Percentiles rank a stretch among this genome's conserved stretches.
phyloP scores from a whole-genome alignment of 345 rosid species.

The Jatropha curcas region DNA sequence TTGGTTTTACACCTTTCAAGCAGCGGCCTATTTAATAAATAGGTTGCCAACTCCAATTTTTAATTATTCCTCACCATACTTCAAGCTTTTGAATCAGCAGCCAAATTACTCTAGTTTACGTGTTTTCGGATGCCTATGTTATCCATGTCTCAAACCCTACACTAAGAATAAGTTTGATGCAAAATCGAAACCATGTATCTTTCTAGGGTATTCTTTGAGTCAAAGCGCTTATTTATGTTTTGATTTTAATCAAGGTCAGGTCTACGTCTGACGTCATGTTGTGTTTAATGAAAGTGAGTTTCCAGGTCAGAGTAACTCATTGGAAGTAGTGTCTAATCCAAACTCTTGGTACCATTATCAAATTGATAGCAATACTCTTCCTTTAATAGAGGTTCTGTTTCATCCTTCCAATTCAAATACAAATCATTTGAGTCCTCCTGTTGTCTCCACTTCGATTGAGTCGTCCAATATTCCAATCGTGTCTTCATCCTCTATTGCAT shows the following conservation, averaged over 20 bases:
- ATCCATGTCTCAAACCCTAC: conserved; percentile 1
- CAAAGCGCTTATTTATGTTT: conserved; percentile 1
- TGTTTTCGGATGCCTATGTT: neutral
- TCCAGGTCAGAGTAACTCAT: neutral
- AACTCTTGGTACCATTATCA: too few species aligned
- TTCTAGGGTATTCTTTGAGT: neutral
- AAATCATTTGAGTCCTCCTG: too few species aligned
- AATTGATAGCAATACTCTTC: too few species aligned
- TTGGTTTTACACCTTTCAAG: conserved; percentile 3
- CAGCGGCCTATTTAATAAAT: neutral
- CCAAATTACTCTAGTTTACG: neutral
- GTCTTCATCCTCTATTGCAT: too few species aligned
- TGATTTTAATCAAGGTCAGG: neutral
- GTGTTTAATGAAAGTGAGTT: neutral
- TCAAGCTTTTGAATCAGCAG: neutral
- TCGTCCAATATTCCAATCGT: too few species aligned
- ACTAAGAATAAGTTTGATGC: too few species aligned
- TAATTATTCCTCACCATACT: neutral
- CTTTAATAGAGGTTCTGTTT: too few species aligned
- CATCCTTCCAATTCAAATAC: too few species aligned
- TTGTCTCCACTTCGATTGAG: too few species aligned
- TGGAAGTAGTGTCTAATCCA: too few species aligned
- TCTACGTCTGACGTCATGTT: neutral
- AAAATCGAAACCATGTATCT: too few species aligned
- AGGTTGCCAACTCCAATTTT: neutral